Percentiles rank a stretch among this genome's conserved stretches.
Conservation (phyloP, 208 protist species). For the Trypanosoma congolense region DNA sequence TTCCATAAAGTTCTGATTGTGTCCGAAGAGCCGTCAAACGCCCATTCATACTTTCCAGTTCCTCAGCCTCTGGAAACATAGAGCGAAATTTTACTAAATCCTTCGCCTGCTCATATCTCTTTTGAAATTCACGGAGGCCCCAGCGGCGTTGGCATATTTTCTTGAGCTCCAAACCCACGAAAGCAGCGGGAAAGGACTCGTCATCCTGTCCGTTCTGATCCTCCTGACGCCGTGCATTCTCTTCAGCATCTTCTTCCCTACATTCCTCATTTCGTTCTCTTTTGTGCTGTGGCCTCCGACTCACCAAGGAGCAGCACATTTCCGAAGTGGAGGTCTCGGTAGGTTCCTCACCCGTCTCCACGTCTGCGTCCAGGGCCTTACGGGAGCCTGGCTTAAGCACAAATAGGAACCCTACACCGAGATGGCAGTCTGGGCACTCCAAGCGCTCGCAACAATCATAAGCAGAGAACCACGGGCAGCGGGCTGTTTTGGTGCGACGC, state of each 20-base stretch:
- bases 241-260: conserved; percentile 2
- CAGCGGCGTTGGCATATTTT: conserved; percentile 59
- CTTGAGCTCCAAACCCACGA: conserved; percentile 79
- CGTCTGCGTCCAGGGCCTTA: background rate
- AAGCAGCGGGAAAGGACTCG: conserved; percentile 23
- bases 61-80: conserved; percentile 76
- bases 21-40: conserved; percentile 66
- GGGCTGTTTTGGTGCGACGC: conserved; percentile 54
- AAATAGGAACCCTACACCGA: conserved; percentile 69
- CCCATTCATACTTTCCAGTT: conserved; percentile 68
- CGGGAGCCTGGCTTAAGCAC: background rate
- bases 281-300: conserved; percentile 14
- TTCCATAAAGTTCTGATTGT: conserved; percentile 77
- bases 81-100: conserved; percentile 55
- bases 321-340: background rate
- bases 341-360: background rate
- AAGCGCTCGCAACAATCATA: conserved; percentile 45
- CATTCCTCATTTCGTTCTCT: conserved; percentile 20
- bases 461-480: conserved; percentile 56
- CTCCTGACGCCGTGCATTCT: conserved; percentile 10
- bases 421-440: conserved; percentile 79
- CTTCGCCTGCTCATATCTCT: conserved; percentile 54
- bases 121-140: conserved; percentile 55
- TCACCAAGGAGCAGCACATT: background rate
- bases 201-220: conserved; percentile 5